These are phyloP conservation scores for Amborella trichopoda DNA, from an alignment of 164 flowering plant species.

Conservation along the genomic window DNA sequence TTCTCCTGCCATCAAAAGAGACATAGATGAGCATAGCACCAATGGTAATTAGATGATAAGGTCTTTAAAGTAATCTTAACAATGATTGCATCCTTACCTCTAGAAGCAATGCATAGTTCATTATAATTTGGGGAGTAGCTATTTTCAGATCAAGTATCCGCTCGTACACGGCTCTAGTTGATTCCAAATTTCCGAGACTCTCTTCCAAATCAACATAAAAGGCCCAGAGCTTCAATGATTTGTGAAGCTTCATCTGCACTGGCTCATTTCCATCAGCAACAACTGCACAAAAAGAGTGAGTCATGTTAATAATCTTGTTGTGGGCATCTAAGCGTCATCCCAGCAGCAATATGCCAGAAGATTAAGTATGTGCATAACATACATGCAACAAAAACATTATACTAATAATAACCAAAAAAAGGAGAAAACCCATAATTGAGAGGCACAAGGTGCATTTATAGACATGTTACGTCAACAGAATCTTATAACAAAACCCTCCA, in stretches of 20 bases:
- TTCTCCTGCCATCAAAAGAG: conserved; percentile 39
- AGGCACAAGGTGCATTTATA: too few relatives aligned
- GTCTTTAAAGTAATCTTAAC: background rate
- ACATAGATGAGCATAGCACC: too few relatives aligned
- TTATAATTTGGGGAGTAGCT: conserved; percentile 92
- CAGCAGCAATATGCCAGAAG: too few relatives aligned
- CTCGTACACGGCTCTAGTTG: conserved; percentile 84
- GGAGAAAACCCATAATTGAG: too few relatives aligned
- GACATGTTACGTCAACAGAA: too few relatives aligned
- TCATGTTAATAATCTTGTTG: too few relatives aligned
- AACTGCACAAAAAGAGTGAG: conserved; percentile 33
- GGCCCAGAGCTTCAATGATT: conserved; percentile 73
- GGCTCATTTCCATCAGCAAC: conserved; percentile 95
- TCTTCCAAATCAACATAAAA: conserved; percentile 91
- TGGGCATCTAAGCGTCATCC: too few relatives aligned
- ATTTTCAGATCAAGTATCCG: conserved; percentile 78
- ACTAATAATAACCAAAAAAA: too few relatives aligned
- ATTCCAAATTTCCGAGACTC: conserved; percentile 70
- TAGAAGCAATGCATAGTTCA: conserved; percentile 77
- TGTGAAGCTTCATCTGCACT: conserved; percentile 88
- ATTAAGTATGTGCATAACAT: too few relatives aligned
- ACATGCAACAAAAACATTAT: too few relatives aligned
- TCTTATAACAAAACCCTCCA: too few relatives aligned
- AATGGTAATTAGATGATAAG: background rate
- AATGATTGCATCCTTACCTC: conserved; percentile 39